These are phyloP conservation scores for Colletotrichum orchidophilum DNA, from an alignment of 2,329 filamentous ascomycete genomes.

Conservation along the genomic window DNA sequence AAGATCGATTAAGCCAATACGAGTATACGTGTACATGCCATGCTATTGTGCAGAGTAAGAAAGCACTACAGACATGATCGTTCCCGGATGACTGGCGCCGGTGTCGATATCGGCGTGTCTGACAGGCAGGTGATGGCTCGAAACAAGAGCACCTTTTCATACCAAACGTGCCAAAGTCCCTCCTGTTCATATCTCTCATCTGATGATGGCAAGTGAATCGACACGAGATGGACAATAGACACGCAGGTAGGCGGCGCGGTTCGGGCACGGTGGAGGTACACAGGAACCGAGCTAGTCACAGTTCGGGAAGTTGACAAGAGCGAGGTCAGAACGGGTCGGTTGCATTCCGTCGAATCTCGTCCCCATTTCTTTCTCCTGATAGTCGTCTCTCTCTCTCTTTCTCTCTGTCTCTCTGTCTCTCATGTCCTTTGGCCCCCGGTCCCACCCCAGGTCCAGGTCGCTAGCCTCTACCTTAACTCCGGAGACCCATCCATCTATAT, in stretches of 20 bases:
- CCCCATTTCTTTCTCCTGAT: not conserved
- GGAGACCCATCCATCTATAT: conserved; percentile 12
- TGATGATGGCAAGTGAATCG: not conserved
- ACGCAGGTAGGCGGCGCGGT: conserved; percentile 1
- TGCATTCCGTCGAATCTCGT: conserved; percentile 3
- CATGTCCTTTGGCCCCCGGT: not conserved
- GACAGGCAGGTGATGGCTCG: not conserved
- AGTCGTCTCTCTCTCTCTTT: not conserved
- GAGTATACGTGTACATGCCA: not conserved
- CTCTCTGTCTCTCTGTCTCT: not conserved
- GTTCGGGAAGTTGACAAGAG: conserved; percentile 22
- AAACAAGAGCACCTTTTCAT: not conserved
- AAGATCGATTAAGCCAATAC: not conserved
- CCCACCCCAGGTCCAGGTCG: not conserved
- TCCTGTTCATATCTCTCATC: not conserved
- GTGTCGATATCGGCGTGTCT: not conserved
- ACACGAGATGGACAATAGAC: not conserved
- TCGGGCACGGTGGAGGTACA: not conserved
- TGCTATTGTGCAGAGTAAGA: not conserved
- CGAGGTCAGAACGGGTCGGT: conserved; percentile 18
- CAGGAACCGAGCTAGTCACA: conserved; percentile 6
- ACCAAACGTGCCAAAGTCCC: not conserved
- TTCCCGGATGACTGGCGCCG: not conserved
- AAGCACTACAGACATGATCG: not conserved
- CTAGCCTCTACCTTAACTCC: no score